Evolutionary conservation across 805 yeast species (phyloP).

Genomic region (Lachancea quebecensis): DNA sequence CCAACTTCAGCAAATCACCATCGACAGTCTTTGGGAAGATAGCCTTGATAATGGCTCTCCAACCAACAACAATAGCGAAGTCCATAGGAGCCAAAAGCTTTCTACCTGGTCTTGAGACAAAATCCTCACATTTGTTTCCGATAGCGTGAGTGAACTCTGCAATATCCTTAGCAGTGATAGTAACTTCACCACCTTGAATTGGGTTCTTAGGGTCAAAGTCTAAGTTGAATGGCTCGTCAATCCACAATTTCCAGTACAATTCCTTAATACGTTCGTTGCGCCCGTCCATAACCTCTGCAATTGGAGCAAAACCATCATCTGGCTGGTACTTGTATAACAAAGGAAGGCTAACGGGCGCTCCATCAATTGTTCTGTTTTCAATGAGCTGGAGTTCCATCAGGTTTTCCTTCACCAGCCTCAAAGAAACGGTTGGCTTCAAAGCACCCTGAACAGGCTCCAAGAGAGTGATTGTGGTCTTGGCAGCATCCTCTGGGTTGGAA

Average conservation of each 20-base stretch:
- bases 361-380: constrained; percentile 83
- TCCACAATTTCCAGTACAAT: constrained; percentile 98
- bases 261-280: constrained; percentile 90
- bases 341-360: constrained; percentile 64
- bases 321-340: constrained; percentile 76
- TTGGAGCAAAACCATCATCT: constrained; percentile 91
- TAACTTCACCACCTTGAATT: constrained; percentile 62
- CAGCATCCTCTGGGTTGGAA: constrained; percentile 41
- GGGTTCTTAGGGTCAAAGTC: constrained; percentile 64
- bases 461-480: constrained; percentile 56
- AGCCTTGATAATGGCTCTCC: constrained; percentile 98
- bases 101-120: constrained; percentile 81
- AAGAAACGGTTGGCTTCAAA: constrained; percentile 55
- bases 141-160: constrained; percentile 94
- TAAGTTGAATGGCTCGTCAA: constrained; percentile 54
- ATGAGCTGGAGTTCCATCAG: constrained; percentile 66
- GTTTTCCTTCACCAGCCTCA: constrained; percentile 43
- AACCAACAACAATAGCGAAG: constrained; percentile 95
- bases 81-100: constrained; percentile 95
- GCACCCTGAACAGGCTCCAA: constrained; percentile 70
- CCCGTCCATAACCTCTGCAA: constrained; percentile 79
- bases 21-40: constrained; percentile 94
- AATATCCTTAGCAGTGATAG: constrained; percentile 69
- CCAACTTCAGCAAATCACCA: constrained; percentile 90
- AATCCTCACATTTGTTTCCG: constrained; percentile 95